Conservation (phyloP, 2,329 filamentous ascomycete species). For the Ceratocystis colombiana region DNA sequence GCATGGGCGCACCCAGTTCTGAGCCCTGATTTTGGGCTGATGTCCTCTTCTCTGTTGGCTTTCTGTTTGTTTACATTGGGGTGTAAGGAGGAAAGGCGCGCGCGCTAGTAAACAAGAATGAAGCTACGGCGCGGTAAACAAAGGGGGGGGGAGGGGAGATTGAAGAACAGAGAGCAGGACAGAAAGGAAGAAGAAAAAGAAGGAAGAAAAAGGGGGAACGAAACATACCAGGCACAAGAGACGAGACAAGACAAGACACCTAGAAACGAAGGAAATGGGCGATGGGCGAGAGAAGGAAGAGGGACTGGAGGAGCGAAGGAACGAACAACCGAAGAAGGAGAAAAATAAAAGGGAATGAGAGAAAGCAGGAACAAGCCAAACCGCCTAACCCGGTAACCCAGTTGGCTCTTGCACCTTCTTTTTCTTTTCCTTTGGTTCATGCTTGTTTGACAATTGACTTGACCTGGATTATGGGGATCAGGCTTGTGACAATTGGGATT, state of each 20-base stretch:
- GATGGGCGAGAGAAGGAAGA: neutral
- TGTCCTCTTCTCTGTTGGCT: no score
- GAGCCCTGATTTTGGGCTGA: no score
- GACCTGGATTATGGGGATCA: no score
- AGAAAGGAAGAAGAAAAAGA: neutral
- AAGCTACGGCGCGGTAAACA: neutral
- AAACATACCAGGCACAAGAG: neutral
- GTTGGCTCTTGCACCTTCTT: constrained; percentile 7
- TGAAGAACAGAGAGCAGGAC: constrained; percentile 2
- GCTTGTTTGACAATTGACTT: neutral
- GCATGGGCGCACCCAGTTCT: no score
- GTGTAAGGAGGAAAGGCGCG: no score
- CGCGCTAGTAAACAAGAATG: no score
- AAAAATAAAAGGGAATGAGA: neutral
- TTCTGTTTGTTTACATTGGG: no score
- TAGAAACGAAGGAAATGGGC: neutral
- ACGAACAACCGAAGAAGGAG: neutral
- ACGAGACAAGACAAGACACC: neutral
- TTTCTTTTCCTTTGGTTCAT: constrained; percentile 6
- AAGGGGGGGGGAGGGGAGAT: neutral
- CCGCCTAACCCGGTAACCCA: neutral
- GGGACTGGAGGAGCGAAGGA: neutral
- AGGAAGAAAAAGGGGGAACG: constrained; percentile 6
- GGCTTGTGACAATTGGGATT: neutral
- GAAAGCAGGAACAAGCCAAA: neutral